These are phyloP conservation scores for Discostella stelligera DNA, from an alignment of 352 stramenopile species.

Conservation along the genomic window DNA sequence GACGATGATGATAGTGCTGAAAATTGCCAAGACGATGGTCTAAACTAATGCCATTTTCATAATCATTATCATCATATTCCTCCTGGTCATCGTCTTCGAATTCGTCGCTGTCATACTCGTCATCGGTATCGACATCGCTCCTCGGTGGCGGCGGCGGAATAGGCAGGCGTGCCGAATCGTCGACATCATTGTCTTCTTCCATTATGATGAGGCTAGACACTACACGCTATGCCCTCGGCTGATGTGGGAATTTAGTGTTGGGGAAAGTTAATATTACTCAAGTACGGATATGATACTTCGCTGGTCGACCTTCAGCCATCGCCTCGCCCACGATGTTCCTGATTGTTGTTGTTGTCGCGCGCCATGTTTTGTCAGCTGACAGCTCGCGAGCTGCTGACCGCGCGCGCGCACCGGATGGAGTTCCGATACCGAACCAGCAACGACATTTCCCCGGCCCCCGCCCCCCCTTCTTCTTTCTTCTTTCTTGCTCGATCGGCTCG, in stretches of 20 bases:
- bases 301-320: too few relatives aligned
- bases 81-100: constrained; percentile 1
- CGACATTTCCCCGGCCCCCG: too few relatives aligned
- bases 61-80: constrained; percentile 1
- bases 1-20: background rate
- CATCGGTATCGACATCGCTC: constrained; percentile 5
- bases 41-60: constrained; percentile 15
- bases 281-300: too few relatives aligned
- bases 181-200: background rate
- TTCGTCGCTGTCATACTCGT: constrained; percentile 7
- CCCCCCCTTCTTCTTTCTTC: too few relatives aligned
- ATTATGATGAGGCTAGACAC: background rate
- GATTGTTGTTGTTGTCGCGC: too few relatives aligned
- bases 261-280: too few relatives aligned
- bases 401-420: too few relatives aligned
- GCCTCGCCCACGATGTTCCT: too few relatives aligned
- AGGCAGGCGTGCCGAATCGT: background rate
- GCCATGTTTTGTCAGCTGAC: too few relatives aligned
- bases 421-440: too few relatives aligned
- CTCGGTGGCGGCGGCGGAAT: constrained; percentile 5
- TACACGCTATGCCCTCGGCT: background rate
- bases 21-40: constrained; percentile 2
- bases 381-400: too few relatives aligned
- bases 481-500: too few relatives aligned
- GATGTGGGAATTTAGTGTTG: background rate